Conservation (phyloP, 257 asterid species). For the Nicotiana obtusifolia region DNA sequence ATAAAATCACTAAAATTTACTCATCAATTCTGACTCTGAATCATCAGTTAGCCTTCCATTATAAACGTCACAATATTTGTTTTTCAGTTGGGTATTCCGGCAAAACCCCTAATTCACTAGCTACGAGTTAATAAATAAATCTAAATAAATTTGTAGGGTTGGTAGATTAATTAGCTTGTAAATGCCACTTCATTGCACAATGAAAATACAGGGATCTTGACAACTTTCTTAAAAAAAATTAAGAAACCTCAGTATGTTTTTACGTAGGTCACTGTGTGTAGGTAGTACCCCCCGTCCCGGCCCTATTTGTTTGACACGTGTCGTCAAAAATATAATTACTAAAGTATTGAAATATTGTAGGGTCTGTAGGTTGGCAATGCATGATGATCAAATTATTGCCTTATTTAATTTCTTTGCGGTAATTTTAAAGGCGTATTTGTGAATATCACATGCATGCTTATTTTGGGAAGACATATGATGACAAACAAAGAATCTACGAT, state of each 20-base stretch:
- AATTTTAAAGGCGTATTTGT: background rate
- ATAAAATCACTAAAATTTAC: too few species aligned
- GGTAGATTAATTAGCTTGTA: background rate
- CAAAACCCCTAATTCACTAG: background rate
- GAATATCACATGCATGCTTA: conserved; percentile 35
- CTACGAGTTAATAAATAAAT: background rate
- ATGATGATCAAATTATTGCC: conserved; percentile 4
- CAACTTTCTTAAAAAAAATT: too few species aligned
- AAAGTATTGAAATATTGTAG: background rate
- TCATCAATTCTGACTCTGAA: too few species aligned
- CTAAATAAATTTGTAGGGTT: background rate
- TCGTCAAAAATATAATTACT: background rate
- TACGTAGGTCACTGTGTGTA: background rate
- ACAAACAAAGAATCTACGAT: background rate
- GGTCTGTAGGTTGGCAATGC: background rate
- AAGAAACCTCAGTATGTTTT: background rate
- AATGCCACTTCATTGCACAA: background rate
- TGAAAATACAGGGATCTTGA: background rate
- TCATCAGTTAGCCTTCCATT: too few species aligned
- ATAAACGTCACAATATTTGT: background rate
- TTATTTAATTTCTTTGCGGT: conserved; percentile 7
- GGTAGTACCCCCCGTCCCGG: background rate
- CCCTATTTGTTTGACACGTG: background rate
- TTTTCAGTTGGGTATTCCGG: background rate
- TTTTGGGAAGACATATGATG: background rate